These are phyloP conservation scores for Cryptococcus floricola DNA, from an alignment of 1,284 basidiomycete genomes.

Conservation along the genomic window DNA sequence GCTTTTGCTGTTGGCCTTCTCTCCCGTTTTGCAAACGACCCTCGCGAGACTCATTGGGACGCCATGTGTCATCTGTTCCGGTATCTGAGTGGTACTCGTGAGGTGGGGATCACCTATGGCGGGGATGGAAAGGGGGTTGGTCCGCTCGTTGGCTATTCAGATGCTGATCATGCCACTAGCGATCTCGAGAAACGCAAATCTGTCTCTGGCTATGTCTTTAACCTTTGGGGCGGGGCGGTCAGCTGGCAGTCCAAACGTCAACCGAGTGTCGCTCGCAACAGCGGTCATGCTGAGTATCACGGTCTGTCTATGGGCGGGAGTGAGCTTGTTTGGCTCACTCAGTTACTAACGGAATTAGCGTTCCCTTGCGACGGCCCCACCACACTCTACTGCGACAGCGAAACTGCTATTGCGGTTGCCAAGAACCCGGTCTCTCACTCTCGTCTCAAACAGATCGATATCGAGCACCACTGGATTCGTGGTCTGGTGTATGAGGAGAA, in stretches of 20 bases:
- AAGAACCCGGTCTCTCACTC: slow-evolving; percentile 41
- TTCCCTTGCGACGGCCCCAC: neutral
- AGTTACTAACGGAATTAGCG: neutral
- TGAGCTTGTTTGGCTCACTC: neutral
- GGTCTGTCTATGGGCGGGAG: neutral
- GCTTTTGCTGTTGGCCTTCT: slow-evolving; percentile 28
- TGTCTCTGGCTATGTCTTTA: neutral
- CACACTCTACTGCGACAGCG: slow-evolving; percentile 46
- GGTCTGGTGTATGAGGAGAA: slow-evolving; percentile 32
- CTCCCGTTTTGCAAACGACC: slow-evolving; percentile 16
- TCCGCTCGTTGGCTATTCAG: slow-evolving; percentile 48
- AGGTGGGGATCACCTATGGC: slow-evolving; percentile 35
- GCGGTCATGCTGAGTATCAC: slow-evolving; percentile 9
- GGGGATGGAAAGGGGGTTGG: slow-evolving; percentile 10
- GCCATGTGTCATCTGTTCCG: slow-evolving; percentile 49
- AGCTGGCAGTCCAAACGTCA: slow-evolving; percentile 7
- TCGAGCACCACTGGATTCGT: slow-evolving; percentile 50
- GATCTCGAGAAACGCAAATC: slow-evolving; percentile 1
- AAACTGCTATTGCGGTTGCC: slow-evolving; percentile 44
- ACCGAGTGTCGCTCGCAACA: slow-evolving; percentile 1
- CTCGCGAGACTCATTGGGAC: slow-evolving; percentile 44
- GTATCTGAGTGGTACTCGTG: slow-evolving; percentile 52
- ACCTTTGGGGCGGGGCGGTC: neutral
- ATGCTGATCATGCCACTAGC: slow-evolving; percentile 50
- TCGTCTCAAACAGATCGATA: slow-evolving; percentile 52